A percentile compares a stretch with the other conserved stretches of the same genome.
Evolutionary conservation across 495 filamentous ascomycete genomes (phyloP).

Genomic region (Neurospora sp.): DNA sequence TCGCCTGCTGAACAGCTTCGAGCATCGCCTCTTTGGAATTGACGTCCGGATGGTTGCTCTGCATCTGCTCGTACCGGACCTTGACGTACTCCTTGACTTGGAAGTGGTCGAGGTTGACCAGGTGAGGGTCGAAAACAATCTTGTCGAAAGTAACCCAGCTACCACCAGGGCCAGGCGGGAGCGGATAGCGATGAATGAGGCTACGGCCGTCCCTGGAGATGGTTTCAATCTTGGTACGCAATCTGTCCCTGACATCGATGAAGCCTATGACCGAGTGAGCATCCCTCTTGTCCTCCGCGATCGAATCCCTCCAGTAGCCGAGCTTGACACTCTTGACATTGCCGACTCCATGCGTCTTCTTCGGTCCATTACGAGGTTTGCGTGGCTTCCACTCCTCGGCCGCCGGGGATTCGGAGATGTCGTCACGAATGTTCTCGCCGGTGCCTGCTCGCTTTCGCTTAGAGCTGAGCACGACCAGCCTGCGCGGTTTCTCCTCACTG

Average conservation of each 20-base stretch:
- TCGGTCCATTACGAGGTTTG: conserved; percentile 8
- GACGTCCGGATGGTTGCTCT: conserved; percentile 22
- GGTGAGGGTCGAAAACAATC: conserved; percentile 39
- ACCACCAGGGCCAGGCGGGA: conserved; percentile 42
- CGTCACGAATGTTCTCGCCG: conserved; percentile 29
- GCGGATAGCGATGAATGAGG: conserved; percentile 28
- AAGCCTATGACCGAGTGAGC: conserved; percentile 45
- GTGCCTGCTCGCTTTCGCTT: conserved; percentile 41
- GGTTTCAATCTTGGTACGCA: conserved; percentile 40
- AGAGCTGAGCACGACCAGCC: conserved; percentile 13
- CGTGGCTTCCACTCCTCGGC: conserved; percentile 15
- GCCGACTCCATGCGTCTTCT: conserved; percentile 19
- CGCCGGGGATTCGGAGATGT: conserved; percentile 18
- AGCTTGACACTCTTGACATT: conserved; percentile 35
- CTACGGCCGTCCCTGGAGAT: conserved; percentile 27
- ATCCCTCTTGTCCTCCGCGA: conserved; percentile 26
- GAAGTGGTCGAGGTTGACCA: conserved; percentile 35
- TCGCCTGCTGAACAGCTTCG: conserved; percentile 32
- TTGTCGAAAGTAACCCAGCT: conserved; percentile 47
- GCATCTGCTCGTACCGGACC: conserved; percentile 27
- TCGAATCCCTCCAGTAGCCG: conserved; percentile 45
- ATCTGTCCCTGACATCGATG: conserved; percentile 42
- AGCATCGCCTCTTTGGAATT: conserved; percentile 1
- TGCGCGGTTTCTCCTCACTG: conserved; percentile 19
- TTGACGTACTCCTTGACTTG: conserved; percentile 47